A percentile compares a stretch with the other conserved stretches of the same genome.
These are phyloP conservation scores for Syzygium aqueum DNA, from an alignment of 345 rosid genomes.

Conservation along the genomic window DNA sequence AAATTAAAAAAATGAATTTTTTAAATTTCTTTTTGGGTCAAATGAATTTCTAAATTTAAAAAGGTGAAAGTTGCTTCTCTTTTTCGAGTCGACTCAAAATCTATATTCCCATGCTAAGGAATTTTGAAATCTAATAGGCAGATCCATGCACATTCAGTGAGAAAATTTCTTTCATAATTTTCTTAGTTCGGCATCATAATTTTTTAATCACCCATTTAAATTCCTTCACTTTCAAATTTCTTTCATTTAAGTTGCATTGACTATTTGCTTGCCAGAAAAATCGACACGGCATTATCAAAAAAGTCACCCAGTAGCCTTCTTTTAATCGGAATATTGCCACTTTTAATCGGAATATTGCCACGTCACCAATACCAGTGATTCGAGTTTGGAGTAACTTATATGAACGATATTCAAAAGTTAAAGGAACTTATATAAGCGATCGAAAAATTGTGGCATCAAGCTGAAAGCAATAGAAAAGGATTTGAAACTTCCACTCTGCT, in stretches of 20 bases:
- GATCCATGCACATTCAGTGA: neutral
- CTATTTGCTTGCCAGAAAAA: neutral
- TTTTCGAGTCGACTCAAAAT: too few relatives aligned
- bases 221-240: neutral
- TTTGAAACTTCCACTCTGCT: neutral
- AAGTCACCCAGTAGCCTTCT: neutral
- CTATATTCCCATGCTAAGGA: too few relatives aligned
- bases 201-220: neutral
- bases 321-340: neutral
- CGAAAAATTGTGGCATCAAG: neutral
- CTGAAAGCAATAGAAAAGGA: neutral
- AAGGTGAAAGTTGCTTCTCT: too few relatives aligned
- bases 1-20: too few relatives aligned
- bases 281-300: neutral
- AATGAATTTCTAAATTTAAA: too few relatives aligned
- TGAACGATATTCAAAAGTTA: too few relatives aligned
- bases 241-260: neutral
- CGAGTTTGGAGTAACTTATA: neutral
- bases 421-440: neutral
- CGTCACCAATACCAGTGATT: neutral
- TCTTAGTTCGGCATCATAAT: neutral
- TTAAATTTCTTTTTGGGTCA: too few relatives aligned
- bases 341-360: neutral
- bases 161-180: neutral
- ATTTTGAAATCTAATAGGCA: neutral